Conservation (phyloP, 2,329 filamentous ascomycete genomes). For the Penicillium sp. region DNA sequence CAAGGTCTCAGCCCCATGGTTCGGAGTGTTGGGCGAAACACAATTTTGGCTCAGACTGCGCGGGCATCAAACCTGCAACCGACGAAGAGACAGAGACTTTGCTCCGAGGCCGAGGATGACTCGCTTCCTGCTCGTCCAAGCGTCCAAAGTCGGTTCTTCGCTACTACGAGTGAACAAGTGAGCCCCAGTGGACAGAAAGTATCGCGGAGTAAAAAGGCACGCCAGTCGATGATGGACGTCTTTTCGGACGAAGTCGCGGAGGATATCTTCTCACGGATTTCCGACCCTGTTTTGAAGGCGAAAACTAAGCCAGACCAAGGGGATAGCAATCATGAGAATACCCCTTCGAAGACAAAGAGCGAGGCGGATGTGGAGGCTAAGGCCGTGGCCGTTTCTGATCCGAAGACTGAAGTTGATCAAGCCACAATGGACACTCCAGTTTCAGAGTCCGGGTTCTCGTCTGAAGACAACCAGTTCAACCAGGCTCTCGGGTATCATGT, state of each 20-base stretch:
- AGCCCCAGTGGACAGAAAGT: constrained; percentile 43
- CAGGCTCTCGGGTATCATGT: constrained; percentile 40
- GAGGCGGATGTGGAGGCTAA: constrained; percentile 1
- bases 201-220: constrained; percentile 41
- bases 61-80: constrained; percentile 47
- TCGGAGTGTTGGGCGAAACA: constrained; percentile 41
- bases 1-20: constrained; percentile 44
- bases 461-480: constrained; percentile 26
- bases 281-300: constrained; percentile 29
- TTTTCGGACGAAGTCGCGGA: constrained; percentile 57
- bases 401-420: background rate
- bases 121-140: constrained; percentile 31
- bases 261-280: constrained; percentile 50
- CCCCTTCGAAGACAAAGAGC: background rate
- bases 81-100: constrained; percentile 53
- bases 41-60: constrained; percentile 41
- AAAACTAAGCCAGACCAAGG: background rate
- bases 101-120: constrained; percentile 47
- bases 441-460: background rate
- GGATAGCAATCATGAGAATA: background rate
- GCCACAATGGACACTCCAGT: background rate
- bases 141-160: constrained; percentile 53
- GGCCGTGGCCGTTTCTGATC: background rate
- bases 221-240: constrained; percentile 48
- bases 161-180: constrained; percentile 29